These are phyloP conservation scores for Pseudoneurospora amorphoporcata DNA, from an alignment of 495 filamentous ascomycete species.

Conservation along the genomic window DNA sequence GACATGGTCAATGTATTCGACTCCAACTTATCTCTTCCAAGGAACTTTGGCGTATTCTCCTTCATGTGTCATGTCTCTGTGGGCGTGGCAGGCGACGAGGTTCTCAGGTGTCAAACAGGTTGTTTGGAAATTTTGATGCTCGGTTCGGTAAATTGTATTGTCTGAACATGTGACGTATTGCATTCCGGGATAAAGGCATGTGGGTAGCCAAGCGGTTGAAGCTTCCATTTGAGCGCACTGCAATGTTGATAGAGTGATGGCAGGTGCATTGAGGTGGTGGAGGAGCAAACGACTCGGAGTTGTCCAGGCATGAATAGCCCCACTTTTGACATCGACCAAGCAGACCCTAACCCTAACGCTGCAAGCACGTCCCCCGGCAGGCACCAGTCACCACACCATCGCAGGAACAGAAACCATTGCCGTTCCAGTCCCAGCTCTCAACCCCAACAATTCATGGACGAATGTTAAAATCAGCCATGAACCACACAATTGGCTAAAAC, in stretches of 20 bases:
- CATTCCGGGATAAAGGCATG: not conserved
- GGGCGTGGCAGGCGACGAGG: not conserved
- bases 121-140: not conserved
- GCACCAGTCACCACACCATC: not conserved
- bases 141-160: not conserved
- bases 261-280: not conserved
- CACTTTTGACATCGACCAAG: not conserved
- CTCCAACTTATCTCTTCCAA: not conserved
- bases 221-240: not conserved
- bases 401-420: not conserved
- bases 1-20: not conserved
- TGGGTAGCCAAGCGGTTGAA: not conserved
- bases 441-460: not conserved
- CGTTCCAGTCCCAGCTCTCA: not conserved
- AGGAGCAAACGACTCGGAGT: not conserved
- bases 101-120: not conserved
- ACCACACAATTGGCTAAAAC: not conserved
- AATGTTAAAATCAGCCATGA: not conserved
- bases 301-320: not conserved
- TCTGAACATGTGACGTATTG: not conserved
- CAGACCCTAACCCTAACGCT: not conserved
- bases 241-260: not conserved
- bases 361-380: not conserved
- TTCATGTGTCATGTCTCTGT: not conserved
- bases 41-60: not conserved